These are phyloP conservation scores for Cladosporium sp. DNA, from an alignment of 2,329 filamentous ascomycete genomes.

Conservation along the genomic window DNA sequence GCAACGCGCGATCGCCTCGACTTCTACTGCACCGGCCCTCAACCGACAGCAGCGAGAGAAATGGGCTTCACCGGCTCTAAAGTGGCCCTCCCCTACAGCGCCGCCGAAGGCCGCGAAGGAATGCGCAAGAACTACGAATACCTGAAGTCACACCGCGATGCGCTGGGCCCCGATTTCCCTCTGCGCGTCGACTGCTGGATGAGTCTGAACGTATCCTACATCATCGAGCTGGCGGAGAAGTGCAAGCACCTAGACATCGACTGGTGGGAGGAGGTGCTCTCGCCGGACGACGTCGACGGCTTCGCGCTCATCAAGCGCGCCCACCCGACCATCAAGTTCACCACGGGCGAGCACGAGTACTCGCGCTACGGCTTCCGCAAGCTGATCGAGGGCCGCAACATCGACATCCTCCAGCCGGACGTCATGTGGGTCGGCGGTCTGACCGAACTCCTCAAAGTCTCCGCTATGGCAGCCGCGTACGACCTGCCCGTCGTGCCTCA, in stretches of 20 bases:
- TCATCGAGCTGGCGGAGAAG: constrained; percentile 82
- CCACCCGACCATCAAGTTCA: constrained; percentile 88
- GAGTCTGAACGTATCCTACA: constrained; percentile 89
- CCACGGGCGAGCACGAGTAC: constrained; percentile 94
- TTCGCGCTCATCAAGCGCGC: constrained; percentile 87
- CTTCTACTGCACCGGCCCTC: constrained; percentile 94
- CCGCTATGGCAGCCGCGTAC: constrained; percentile 85
- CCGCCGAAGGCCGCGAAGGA: constrained; percentile 78
- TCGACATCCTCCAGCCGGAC: constrained; percentile 93
- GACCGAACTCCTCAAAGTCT: constrained; percentile 87
- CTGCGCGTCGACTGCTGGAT: constrained; percentile 97
- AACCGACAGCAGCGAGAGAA: constrained; percentile 71
- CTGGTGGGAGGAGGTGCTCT: constrained; percentile 96
- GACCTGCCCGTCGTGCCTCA: constrained; percentile 95
- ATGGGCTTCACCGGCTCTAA: constrained; percentile 93
- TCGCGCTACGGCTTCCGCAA: constrained; percentile 93
- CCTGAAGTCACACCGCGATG: constrained; percentile 76
- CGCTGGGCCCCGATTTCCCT: constrained; percentile 84
- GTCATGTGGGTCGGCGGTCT: constrained; percentile 97
- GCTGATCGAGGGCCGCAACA: constrained; percentile 82
- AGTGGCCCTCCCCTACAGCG: constrained; percentile 83
- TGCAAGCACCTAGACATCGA: constrained; percentile 83
- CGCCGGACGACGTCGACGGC: constrained; percentile 87
- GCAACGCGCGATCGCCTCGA: constrained; percentile 77
- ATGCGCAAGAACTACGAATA: constrained; percentile 88